phyloP scores from a whole-genome alignment of 2,329 filamentous ascomycete species.

The Macrophomina phaseolina region DNA sequence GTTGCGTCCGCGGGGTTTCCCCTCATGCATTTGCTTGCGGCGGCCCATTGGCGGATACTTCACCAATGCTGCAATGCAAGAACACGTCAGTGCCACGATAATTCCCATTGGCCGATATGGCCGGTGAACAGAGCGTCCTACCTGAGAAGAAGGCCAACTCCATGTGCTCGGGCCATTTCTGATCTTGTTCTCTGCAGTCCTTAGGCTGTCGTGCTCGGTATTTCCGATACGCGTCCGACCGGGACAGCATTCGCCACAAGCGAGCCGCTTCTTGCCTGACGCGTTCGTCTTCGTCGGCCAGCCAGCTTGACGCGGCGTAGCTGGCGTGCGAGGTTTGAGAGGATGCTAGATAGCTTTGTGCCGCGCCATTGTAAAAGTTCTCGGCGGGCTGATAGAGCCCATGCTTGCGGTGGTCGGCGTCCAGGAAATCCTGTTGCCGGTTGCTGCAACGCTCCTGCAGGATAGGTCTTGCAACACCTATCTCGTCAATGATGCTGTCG shows the following conservation, averaged over 20 bases:
- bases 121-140: constrained; percentile 34
- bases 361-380: constrained; percentile 19
- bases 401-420: constrained; percentile 39
- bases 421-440: constrained; percentile 42
- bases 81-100: constrained; percentile 13
- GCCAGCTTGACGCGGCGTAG: constrained; percentile 7
- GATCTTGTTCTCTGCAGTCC: constrained; percentile 39
- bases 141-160: constrained; percentile 57
- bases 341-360: constrained; percentile 14
- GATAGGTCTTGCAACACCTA: constrained; percentile 39
- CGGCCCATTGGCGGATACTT: constrained; percentile 65
- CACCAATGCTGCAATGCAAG: constrained; percentile 49
- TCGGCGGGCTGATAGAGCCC: constrained; percentile 27
- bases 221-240: constrained; percentile 51
- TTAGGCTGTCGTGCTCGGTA: constrained; percentile 51
- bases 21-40: constrained; percentile 55
- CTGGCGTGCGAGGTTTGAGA: constrained; percentile 10
- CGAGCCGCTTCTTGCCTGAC: constrained; percentile 33
- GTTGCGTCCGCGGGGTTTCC: constrained; percentile 64
- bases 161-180: constrained; percentile 55
- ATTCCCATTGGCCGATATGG: constrained; percentile 7
- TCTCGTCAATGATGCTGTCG: constrained; percentile 33
- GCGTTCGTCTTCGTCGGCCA: constrained; percentile 26
- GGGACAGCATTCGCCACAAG: constrained; percentile 39
- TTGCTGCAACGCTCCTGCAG: constrained; percentile 52